phyloP scores from a whole-genome alignment of 768 basidiomycete species.

The Trametes maxima region DNA sequence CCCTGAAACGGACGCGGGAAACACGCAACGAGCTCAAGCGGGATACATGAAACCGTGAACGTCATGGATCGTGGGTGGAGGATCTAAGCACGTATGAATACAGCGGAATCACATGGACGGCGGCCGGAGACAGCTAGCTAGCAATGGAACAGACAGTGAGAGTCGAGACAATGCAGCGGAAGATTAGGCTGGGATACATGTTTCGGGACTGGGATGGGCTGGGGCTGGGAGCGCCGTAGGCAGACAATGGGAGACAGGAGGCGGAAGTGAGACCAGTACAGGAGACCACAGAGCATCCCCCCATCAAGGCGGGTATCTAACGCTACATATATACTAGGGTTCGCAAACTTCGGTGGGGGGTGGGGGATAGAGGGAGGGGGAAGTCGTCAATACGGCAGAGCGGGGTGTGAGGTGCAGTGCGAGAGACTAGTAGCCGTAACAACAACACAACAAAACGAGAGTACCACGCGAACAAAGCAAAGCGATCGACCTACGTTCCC shows the following conservation, averaged over 20 bases:
- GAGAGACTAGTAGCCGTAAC: neutral
- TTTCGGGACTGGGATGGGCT: too few species aligned
- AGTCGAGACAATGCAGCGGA: too few species aligned
- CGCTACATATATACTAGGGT: slow-evolving; percentile 5
- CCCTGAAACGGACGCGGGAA: neutral
- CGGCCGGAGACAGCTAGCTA: too few species aligned
- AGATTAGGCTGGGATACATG: too few species aligned
- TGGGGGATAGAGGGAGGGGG: too few species aligned
- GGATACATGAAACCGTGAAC: neutral
- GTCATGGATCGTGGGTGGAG: neutral
- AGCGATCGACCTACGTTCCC: neutral
- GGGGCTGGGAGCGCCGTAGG: too few species aligned
- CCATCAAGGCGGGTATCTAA: slow-evolving; percentile 4
- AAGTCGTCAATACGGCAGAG: neutral
- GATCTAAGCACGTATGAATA: neutral
- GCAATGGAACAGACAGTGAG: neutral
- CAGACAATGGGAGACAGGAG: neutral
- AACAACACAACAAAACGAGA: neutral
- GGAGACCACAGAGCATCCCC: neutral
- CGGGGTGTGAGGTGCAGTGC: neutral
- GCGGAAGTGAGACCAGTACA: neutral
- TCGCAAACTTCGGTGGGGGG: neutral
- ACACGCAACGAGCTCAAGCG: neutral
- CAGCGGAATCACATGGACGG: neutral
- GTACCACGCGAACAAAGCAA: neutral